Conservation (phyloP, 176 grass and related monocot genomes). For the Calamus simplicifolius region DNA sequence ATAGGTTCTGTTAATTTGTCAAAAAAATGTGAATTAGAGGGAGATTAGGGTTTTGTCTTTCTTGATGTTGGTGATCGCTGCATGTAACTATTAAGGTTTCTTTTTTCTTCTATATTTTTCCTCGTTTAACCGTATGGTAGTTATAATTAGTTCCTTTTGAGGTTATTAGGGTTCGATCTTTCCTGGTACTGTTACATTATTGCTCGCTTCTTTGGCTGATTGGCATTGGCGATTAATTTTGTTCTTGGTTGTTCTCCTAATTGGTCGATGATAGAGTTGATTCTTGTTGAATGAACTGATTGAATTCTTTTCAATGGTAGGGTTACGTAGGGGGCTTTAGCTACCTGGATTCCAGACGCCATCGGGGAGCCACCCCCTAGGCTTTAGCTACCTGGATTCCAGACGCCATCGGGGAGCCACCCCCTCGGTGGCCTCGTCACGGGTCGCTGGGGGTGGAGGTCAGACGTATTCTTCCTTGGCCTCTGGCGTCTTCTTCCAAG, state of each 20-base stretch:
- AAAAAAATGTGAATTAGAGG: too few relatives aligned
- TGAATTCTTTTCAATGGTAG: not conserved
- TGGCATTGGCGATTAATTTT: too few relatives aligned
- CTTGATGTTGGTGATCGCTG: too few relatives aligned
- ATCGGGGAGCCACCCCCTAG: not conserved
- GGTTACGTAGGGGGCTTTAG: not conserved
- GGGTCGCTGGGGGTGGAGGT: not conserved
- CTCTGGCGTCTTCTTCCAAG: constrained; percentile 20
- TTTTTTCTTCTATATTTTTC: too few relatives aligned
- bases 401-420: not conserved
- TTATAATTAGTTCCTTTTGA: too few relatives aligned
- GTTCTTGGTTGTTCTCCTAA: not conserved
- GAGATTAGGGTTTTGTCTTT: too few relatives aligned
- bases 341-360: not conserved
- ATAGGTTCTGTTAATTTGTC: too few relatives aligned
- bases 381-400: constrained; percentile 11
- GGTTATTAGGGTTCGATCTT: too few relatives aligned
- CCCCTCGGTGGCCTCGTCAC: not conserved
- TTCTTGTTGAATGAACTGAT: not conserved
- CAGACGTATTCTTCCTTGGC: not conserved
- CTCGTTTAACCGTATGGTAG: too few relatives aligned
- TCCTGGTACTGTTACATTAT: too few relatives aligned
- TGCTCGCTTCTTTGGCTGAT: too few relatives aligned
- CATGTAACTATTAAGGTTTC: too few relatives aligned
- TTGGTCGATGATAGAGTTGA: not conserved